Evolutionary conservation across 495 filamentous ascomycete species (phyloP).

Genomic region (Podospora sp.): DNA sequence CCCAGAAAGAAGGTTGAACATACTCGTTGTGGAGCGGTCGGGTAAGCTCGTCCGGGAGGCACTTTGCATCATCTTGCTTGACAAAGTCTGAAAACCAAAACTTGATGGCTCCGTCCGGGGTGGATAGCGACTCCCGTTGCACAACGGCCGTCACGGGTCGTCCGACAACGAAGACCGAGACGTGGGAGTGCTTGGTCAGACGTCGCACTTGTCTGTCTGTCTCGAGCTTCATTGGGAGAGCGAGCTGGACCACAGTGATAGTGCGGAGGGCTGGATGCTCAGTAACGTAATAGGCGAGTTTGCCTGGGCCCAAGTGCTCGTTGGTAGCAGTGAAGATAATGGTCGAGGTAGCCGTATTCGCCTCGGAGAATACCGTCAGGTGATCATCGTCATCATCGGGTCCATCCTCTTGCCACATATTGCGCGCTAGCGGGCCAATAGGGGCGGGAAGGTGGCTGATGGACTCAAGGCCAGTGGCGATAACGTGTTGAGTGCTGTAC

Average conservation of each 20-base stretch:
- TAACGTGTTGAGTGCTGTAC: neutral
- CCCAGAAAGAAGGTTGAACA: constrained; percentile 17
- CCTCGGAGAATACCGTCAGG: neutral
- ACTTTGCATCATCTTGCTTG: constrained; percentile 15
- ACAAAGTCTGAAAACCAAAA: constrained; percentile 17
- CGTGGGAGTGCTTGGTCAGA: constrained; percentile 8
- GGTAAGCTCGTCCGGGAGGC: constrained; percentile 7
- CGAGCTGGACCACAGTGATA: constrained; percentile 2
- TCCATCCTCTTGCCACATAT: neutral
- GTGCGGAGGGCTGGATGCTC: constrained; percentile 4
- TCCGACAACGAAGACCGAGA: constrained; percentile 9
- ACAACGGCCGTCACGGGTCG: neutral
- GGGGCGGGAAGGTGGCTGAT: constrained; percentile 1
- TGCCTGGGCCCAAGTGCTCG: constrained; percentile 3
- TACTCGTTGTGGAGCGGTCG: constrained; percentile 18
- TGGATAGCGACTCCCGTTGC: constrained; percentile 10
- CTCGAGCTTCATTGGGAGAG: constrained; percentile 7
- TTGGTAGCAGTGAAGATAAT: constrained; percentile 11
- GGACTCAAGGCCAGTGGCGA: constrained; percentile 7
- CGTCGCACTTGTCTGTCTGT: neutral
- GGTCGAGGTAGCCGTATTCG: neutral
- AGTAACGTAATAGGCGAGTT: constrained; percentile 9
- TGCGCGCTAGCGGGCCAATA: constrained; percentile 5
- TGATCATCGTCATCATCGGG: neutral
- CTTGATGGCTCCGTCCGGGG: constrained; percentile 13